Conservation (phyloP, 1,284 basidiomycete species). For the Tilletia walkeri region DNA sequence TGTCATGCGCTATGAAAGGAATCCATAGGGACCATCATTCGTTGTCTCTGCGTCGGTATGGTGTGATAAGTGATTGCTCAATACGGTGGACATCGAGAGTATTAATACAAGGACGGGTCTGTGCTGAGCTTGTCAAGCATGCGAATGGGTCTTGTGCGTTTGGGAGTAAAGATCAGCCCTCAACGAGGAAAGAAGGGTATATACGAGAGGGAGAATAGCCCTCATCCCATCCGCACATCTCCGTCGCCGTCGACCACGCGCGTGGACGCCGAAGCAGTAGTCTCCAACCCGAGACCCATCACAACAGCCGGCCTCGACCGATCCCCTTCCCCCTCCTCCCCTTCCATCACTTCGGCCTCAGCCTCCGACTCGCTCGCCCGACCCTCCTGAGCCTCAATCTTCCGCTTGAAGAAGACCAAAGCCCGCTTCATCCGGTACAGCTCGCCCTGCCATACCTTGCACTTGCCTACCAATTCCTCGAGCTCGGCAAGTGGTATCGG, state of each 20-base stretch:
- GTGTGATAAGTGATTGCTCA: no score
- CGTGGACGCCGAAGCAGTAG: neutral
- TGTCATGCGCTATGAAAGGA: no score
- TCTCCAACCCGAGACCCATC: constrained; percentile 4
- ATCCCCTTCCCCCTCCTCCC: neutral
- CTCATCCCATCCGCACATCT: constrained; percentile 13
- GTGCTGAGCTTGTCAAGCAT: no score
- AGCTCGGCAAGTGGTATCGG: constrained; percentile 8
- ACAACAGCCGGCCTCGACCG: neutral
- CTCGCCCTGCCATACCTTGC: constrained; percentile 13
- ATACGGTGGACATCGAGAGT: neutral
- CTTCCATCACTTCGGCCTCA: neutral
- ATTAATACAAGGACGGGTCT: no score
- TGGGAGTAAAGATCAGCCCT: no score
- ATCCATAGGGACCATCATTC: no score
- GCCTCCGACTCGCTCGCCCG: constrained; percentile 10
- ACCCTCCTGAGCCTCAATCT: constrained; percentile 5
- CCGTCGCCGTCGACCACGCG: neutral
- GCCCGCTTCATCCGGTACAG: constrained; percentile 16
- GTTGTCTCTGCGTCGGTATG: no score
- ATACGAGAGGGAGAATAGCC: no score
- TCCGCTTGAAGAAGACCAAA: constrained; percentile 3
- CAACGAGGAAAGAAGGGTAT: no score
- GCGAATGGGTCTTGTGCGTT: no score
- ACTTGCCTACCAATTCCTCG: neutral